These are phyloP conservation scores for Cucurbitaria berberidis DNA, from an alignment of 2,329 filamentous ascomycete genomes.

Conservation along the genomic window DNA sequence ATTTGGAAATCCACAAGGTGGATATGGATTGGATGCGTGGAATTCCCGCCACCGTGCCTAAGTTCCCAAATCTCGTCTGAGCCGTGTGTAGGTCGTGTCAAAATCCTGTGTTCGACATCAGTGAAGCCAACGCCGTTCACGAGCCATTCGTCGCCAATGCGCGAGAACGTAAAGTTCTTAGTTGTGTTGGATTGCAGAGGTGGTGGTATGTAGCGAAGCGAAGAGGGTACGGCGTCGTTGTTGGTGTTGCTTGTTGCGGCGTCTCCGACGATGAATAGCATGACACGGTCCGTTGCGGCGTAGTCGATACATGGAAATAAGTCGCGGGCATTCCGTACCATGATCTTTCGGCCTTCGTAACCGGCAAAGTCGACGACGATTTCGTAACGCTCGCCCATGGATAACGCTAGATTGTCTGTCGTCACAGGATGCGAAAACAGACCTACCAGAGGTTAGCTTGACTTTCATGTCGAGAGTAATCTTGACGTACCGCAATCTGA, in stretches of 20 bases:
- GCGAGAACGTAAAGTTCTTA: constrained; percentile 41
- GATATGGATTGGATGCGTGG: constrained; percentile 63
- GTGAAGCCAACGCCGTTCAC: constrained; percentile 46
- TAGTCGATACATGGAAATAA: constrained; percentile 58
- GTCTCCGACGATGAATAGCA: constrained; percentile 55
- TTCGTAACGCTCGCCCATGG: constrained; percentile 66
- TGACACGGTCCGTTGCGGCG: constrained; percentile 51
- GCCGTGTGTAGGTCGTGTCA: constrained; percentile 40
- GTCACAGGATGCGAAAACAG: constrained; percentile 56
- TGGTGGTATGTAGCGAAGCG: constrained; percentile 33
- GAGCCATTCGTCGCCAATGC: constrained; percentile 36
- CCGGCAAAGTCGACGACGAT: constrained; percentile 62
- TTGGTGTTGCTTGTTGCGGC: constrained; percentile 26
- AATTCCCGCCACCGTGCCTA: constrained; percentile 57
- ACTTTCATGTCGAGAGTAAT: too few species aligned
- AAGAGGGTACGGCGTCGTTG: constrained; percentile 37
- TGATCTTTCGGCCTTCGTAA: constrained; percentile 58
- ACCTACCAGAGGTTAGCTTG: constrained; percentile 32
- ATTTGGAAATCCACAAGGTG: constrained; percentile 66
- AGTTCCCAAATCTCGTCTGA: constrained; percentile 47
- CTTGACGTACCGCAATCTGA: constrained; percentile 55
- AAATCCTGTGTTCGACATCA: constrained; percentile 41
- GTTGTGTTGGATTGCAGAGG: constrained; percentile 23
- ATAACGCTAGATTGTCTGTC: constrained; percentile 53
- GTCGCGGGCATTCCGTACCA: constrained; percentile 51